phyloP scores from a whole-genome alignment of 2,329 filamentous ascomycete species.

The Mollisia scopiformis region DNA sequence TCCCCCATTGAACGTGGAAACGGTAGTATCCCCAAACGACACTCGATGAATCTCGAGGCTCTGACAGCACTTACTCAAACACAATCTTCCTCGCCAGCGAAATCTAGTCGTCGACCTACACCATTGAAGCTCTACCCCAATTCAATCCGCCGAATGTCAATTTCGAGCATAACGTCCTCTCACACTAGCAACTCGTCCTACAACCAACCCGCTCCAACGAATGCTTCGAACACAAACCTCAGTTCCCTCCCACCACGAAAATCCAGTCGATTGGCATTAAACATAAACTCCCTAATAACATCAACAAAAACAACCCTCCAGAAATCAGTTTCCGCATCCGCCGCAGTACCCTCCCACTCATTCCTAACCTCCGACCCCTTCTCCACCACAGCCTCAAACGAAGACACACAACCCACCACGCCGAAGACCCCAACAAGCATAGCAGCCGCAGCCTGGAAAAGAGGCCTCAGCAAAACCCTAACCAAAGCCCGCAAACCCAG shows the following conservation, averaged over 20 bases:
- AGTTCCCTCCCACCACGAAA: slow-evolving; percentile 17
- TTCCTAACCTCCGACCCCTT: slow-evolving; percentile 35
- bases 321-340: background rate
- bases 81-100: slow-evolving; percentile 6
- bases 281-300: slow-evolving; percentile 21
- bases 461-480: slow-evolving; percentile 21
- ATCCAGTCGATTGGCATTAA: slow-evolving; percentile 21
- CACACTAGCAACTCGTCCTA: slow-evolving; percentile 5
- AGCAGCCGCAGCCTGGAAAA: slow-evolving; percentile 27
- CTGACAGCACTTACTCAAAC: slow-evolving; percentile 11
- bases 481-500: slow-evolving; percentile 25
- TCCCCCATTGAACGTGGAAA: slow-evolving; percentile 11
- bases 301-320: slow-evolving; percentile 16
- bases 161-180: slow-evolving; percentile 22
- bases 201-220: slow-evolving; percentile 5
- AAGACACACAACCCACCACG: slow-evolving; percentile 13
- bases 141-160: slow-evolving; percentile 23
- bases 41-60: slow-evolving; percentile 13
- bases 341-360: slow-evolving; percentile 15
- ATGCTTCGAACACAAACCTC: background rate
- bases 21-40: slow-evolving; percentile 4
- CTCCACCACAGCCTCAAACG: slow-evolving; percentile 6
- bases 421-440: slow-evolving; percentile 29
- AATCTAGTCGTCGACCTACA: slow-evolving; percentile 21
- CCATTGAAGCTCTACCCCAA: slow-evolving; percentile 24